phyloP scores from a whole-genome alignment of 345 rosid genomes.

The Melaleuca quinquenervia region DNA sequence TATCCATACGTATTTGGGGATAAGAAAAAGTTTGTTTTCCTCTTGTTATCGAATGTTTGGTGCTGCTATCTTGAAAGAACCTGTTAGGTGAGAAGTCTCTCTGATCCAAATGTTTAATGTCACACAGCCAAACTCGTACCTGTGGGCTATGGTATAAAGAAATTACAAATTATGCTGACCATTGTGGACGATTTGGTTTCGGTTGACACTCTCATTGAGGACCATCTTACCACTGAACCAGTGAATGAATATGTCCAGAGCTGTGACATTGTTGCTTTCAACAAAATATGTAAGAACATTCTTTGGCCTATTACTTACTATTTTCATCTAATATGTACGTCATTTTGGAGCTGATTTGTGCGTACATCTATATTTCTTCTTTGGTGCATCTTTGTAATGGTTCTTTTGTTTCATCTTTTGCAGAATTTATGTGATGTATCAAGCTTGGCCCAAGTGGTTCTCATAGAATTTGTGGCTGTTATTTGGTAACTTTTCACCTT shows the following conservation, averaged over 20 bases:
- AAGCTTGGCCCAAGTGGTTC: neutral
- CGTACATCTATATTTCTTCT: neutral
- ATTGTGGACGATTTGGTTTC: constrained; percentile 42
- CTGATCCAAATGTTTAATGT: neutral
- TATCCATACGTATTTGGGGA: neutral
- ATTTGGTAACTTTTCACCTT: neutral
- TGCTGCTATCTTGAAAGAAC: neutral
- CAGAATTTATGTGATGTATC: neutral
- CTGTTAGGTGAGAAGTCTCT: neutral
- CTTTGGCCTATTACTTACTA: neutral
- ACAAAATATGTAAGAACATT: constrained; percentile 24
- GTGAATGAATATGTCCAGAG: constrained; percentile 35
- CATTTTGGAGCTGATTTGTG: neutral
- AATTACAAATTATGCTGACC: constrained; percentile 37
- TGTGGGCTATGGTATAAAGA: constrained; percentile 44
- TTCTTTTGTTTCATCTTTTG: neutral
- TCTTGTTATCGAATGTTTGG: neutral
- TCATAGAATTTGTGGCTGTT: neutral
- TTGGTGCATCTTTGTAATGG: neutral
- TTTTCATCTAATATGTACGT: neutral
- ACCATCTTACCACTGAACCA: constrained; percentile 27
- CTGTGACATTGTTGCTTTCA: constrained; percentile 45
- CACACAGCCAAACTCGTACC: constrained; percentile 33
- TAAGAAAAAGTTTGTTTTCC: neutral
- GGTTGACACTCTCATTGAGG: constrained; percentile 36